Conservation (phyloP, 106 monocot species). For the Allium cepa region DNA sequence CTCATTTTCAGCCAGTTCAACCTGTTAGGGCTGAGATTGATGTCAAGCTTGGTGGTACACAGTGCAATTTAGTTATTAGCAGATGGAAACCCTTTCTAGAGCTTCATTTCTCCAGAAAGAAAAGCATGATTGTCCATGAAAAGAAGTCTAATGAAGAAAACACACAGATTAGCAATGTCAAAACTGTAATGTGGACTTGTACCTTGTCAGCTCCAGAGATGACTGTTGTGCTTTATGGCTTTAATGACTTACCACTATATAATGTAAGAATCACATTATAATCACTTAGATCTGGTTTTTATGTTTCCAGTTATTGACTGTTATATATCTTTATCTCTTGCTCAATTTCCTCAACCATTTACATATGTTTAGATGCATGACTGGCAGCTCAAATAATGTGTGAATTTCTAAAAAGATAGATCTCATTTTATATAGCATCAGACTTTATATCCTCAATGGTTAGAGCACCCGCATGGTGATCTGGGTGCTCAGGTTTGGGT, state of each 20-base stretch:
- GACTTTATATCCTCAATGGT: no score
- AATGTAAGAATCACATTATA: constrained; percentile 49
- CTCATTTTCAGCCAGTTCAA: constrained; percentile 39
- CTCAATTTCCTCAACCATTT: not conserved
- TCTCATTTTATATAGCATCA: no score
- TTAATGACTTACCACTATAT: constrained; percentile 55
- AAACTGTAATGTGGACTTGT: constrained; percentile 71
- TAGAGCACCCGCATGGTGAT: no score
- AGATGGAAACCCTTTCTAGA: constrained; percentile 60
- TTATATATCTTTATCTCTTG: not conserved
- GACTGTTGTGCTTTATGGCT: constrained; percentile 64
- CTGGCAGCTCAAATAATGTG: no score
- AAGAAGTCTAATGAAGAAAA: constrained; percentile 27
- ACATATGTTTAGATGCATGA: no score
- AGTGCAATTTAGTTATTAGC: constrained; percentile 64
- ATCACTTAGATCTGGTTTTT: not conserved
- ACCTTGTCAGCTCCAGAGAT: constrained; percentile 84
- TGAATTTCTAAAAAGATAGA: no score
- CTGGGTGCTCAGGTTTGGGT: no score
- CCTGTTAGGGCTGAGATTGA: constrained; percentile 81
- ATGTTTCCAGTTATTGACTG: not conserved
- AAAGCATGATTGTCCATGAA: constrained; percentile 35
- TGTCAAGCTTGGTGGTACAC: constrained; percentile 84
- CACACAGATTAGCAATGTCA: constrained; percentile 13
- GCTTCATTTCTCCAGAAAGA: constrained; percentile 53